phyloP scores from a whole-genome alignment of 2,329 filamentous ascomycete genomes.

The Aspergillus costaricaensis region DNA sequence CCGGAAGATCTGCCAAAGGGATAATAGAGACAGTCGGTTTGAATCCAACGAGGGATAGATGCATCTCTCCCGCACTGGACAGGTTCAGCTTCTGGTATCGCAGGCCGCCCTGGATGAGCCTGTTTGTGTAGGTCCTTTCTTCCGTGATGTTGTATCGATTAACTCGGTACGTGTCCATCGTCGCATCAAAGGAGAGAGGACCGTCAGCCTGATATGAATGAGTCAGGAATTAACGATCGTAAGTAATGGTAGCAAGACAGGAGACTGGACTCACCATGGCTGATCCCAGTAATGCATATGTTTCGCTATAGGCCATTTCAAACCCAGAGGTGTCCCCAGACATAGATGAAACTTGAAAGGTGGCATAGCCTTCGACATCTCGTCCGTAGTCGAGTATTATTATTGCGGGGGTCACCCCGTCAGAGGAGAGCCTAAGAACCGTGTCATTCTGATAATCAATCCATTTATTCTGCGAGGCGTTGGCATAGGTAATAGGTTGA shows the following conservation, averaged over 20 bases:
- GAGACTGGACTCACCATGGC: slow-evolving; percentile 12
- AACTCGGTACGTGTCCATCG: slow-evolving; percentile 42
- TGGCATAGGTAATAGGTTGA: background rate
- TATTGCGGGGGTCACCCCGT: slow-evolving; percentile 2
- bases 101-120: slow-evolving; percentile 41
- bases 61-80: slow-evolving; percentile 31
- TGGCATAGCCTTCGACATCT: slow-evolving; percentile 16
- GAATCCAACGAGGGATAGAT: slow-evolving; percentile 32
- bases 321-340: slow-evolving; percentile 14
- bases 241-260: background rate
- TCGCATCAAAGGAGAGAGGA: slow-evolving; percentile 37
- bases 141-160: slow-evolving; percentile 38
- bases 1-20: slow-evolving; percentile 9
- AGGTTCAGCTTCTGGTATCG: slow-evolving; percentile 43
- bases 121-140: slow-evolving; percentile 27
- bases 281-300: slow-evolving; percentile 8
- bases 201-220: slow-evolving; percentile 20
- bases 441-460: background rate
- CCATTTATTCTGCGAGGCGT: background rate
- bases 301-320: slow-evolving; percentile 21
- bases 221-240: too few species aligned
- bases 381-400: slow-evolving; percentile 17
- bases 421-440: background rate
- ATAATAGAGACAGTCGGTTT: slow-evolving; percentile 23
- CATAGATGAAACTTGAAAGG: slow-evolving; percentile 9